phyloP scores from a whole-genome alignment of 352 stramenopile genomes.

The Globisporangium nagaii region DNA sequence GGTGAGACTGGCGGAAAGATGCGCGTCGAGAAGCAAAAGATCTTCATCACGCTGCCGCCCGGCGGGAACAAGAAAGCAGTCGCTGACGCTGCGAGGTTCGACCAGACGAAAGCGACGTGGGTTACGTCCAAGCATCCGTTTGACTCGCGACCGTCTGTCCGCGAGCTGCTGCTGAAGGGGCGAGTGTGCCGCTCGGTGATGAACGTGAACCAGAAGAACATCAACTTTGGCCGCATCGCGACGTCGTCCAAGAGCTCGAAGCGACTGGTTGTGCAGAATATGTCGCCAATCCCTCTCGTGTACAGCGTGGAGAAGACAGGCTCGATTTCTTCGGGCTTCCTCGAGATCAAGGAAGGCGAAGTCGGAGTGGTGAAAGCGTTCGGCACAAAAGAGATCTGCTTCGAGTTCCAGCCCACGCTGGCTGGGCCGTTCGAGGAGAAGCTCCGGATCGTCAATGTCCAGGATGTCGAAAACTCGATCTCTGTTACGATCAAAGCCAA shows the following conservation, averaged over 20 bases:
- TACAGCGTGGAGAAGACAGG: slow-evolving; percentile 88
- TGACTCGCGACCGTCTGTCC: slow-evolving; percentile 67
- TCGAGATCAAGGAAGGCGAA: slow-evolving; percentile 87
- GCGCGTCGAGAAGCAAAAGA: slow-evolving; percentile 82
- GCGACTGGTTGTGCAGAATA: slow-evolving; percentile 81
- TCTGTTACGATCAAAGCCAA: slow-evolving; percentile 88
- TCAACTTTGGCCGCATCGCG: slow-evolving; percentile 87
- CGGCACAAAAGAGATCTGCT: slow-evolving; percentile 85
- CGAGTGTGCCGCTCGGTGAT: slow-evolving; percentile 83
- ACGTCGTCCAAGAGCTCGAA: slow-evolving; percentile 85
- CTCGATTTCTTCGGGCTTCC: slow-evolving; percentile 86
- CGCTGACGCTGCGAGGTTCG: slow-evolving; percentile 44
- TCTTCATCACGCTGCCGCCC: slow-evolving; percentile 82
- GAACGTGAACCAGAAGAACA: slow-evolving; percentile 91
- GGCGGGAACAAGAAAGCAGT: slow-evolving; percentile 84
- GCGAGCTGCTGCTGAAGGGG: slow-evolving; percentile 80
- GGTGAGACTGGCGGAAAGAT: slow-evolving; percentile 50
- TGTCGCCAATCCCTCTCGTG: slow-evolving; percentile 77
- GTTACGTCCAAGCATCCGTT: slow-evolving; percentile 76
- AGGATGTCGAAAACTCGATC: slow-evolving; percentile 84
- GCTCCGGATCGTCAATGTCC: slow-evolving; percentile 86
- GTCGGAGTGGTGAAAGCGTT: slow-evolving; percentile 85
- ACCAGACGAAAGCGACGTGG: slow-evolving; percentile 58
- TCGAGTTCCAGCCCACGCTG: slow-evolving; percentile 84
- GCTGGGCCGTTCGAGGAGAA: slow-evolving; percentile 87